phyloP scores from a whole-genome alignment of 208 protist species.

The Leishmania turanica region DNA sequence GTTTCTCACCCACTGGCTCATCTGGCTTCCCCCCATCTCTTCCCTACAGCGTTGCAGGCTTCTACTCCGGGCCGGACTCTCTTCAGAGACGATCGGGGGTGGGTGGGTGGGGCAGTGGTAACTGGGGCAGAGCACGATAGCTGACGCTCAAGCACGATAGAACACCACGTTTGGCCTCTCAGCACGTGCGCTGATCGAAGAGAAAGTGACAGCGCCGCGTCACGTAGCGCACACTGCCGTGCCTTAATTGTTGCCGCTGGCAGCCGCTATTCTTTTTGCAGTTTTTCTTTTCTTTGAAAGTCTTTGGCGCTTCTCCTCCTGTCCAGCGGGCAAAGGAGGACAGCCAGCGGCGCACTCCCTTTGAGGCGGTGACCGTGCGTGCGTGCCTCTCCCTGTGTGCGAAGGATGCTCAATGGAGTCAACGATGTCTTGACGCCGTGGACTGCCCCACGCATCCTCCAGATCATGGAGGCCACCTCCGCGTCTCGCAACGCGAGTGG shows the following conservation, averaged over 20 bases:
- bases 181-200: not conserved
- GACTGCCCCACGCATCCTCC: conserved; percentile 49
- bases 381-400: not conserved
- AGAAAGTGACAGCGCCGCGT: not conserved
- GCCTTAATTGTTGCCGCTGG: not conserved
- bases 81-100: not conserved
- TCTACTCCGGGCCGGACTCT: not conserved
- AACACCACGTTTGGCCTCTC: not conserved
- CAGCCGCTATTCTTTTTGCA: not conserved
- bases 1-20: not conserved
- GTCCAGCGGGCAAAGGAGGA: not conserved
- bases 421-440: conserved; percentile 52
- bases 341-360: not conserved
- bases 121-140: not conserved
- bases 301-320: not conserved
- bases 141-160: not conserved
- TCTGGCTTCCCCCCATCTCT: not conserved
- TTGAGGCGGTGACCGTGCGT: not conserved
- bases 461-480: conserved; percentile 46
- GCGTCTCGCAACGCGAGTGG: conserved; percentile 11
- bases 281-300: not conserved
- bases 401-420: conserved; percentile 15
- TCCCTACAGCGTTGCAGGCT: not conserved
- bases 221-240: not conserved
- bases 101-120: not conserved